A percentile compares a stretch with the other conserved stretches of the same genome.
phyloP scores from a whole-genome alignment of 2,329 filamentous ascomycete species.

The Metarhizium album region DNA sequence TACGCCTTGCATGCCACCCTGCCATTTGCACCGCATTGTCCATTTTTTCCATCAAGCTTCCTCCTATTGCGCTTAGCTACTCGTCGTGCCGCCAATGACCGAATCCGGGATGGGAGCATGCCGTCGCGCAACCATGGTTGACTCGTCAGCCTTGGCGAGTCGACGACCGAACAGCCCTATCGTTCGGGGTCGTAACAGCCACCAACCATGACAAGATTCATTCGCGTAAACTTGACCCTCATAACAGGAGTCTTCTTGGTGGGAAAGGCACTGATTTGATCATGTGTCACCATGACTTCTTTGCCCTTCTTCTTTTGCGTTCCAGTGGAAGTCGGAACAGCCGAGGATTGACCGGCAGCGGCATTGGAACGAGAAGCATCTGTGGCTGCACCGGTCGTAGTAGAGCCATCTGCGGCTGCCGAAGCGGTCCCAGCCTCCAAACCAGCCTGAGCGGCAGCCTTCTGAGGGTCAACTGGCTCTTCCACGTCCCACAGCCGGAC shows the following conservation, averaged over 20 bases:
- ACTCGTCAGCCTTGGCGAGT: slow-evolving; percentile 1
- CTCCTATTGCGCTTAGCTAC: slow-evolving; percentile 5
- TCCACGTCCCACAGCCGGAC: slow-evolving; percentile 91
- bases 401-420: slow-evolving; percentile 33
- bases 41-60: background rate
- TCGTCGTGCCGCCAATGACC: slow-evolving; percentile 4
- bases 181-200: slow-evolving; percentile 54
- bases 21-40: background rate
- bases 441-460: slow-evolving; percentile 37
- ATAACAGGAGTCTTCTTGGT: slow-evolving; percentile 95
- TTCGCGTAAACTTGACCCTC: slow-evolving; percentile 85
- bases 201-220: slow-evolving; percentile 86
- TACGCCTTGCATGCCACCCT: background rate
- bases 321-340: slow-evolving; percentile 17
- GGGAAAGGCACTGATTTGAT: slow-evolving; percentile 89
- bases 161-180: slow-evolving; percentile 15
- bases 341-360: slow-evolving; percentile 16
- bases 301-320: slow-evolving; percentile 67
- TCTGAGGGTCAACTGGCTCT: slow-evolving; percentile 54
- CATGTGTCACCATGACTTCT: slow-evolving; percentile 79
- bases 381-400: slow-evolving; percentile 16
- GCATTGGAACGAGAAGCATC: slow-evolving; percentile 15
- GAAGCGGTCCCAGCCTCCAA: slow-evolving; percentile 31
- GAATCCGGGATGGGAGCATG: slow-evolving; percentile 6
- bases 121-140: background rate